A percentile compares a stretch with the other conserved stretches of the same genome.
Evolutionary conservation across 2,329 filamentous ascomycete genomes (phyloP).

Genomic region (Diplodia corticola): DNA sequence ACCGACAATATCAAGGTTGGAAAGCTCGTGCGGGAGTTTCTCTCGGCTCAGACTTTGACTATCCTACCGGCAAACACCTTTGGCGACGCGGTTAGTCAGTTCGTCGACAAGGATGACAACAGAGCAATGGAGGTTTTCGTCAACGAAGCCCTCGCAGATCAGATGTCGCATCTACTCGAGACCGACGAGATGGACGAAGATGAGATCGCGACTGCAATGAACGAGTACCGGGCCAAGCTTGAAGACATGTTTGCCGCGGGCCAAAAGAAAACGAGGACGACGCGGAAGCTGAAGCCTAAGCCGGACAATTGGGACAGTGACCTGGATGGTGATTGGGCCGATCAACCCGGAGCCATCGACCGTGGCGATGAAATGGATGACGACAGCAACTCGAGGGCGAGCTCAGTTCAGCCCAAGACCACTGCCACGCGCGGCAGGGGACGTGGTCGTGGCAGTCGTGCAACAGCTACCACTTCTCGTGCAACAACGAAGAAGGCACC

Average conservation of each 20-base stretch:
- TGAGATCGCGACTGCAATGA: conserved; percentile 72
- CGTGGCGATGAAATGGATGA: conserved; percentile 50
- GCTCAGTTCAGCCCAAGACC: conserved; percentile 38
- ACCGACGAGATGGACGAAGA: conserved; percentile 57
- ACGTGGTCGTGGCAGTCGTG: conserved; percentile 44
- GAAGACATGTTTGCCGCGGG: conserved; percentile 72
- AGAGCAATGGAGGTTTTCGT: conserved; percentile 69
- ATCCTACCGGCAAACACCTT: conserved; percentile 92
- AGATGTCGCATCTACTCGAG: conserved; percentile 46
- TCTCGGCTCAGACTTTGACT: conserved; percentile 83
- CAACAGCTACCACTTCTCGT: conserved; percentile 41
- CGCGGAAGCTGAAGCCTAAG: conserved; percentile 66
- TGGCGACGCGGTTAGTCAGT: conserved; percentile 87
- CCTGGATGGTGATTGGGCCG: conserved; percentile 80
- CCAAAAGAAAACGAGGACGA: conserved; percentile 56
- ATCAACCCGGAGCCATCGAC: conserved; percentile 68
- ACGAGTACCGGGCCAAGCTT: conserved; percentile 66
- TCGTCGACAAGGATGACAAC: conserved; percentile 93
- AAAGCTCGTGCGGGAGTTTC: conserved; percentile 82
- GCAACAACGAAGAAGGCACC: conserved; percentile 38
- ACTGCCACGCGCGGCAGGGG: conserved; percentile 50
- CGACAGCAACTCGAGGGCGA: conserved; percentile 29
- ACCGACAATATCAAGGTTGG: conserved; percentile 84
- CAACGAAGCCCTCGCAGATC: conserved; percentile 44
- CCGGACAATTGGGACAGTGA: conserved; percentile 88